Evolutionary conservation across 345 rosid species (phyloP), one percentile per base, ranked within the genome.

Genomic region (Bruguiera gymnorhiza): DNA sequence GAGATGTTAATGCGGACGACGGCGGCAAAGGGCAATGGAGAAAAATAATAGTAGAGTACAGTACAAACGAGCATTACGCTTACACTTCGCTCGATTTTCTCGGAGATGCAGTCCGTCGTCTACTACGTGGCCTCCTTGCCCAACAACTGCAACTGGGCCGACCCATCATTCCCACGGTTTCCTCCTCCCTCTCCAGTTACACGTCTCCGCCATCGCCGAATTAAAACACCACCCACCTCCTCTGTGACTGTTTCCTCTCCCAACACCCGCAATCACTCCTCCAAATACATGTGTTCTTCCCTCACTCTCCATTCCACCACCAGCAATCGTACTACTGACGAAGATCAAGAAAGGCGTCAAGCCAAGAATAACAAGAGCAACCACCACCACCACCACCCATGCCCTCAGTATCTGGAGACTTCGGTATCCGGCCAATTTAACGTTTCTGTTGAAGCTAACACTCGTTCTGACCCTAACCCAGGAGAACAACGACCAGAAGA

Each of bases 261-360:
- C 71, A 75, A 63, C 58, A 51, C 13, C 80, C 80, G 64, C 71
- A 73, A 77, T 63, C 68, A 62, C 69, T 39, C 68, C 69, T 39
- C 68, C 65, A 52, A 62, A 36, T 61, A 66, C 39, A 24, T 81
- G 19, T 70, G 66, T 15, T 43, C 50, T 62, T 72, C 83, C 4
- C 57, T 81, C 72, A 34, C 82, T 73, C 79, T 80, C 37, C 77
- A 70, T 50, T 60, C 87, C 5, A 55, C 82, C 56, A 43, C 50
- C 50, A 82, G 66, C 81, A 57, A 77, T 67, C 81, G 86, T 75
- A 79, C 53, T 75, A 80, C 57, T 84, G 68, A 73, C 64, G 77
- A 79, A 3, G 80, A 75, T 23, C 71, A 61, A 63, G 31, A 62
- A 5, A 19, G 63, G 55, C 51, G 18, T 46, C 29, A 20, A 8